Conservation (phyloP, 805 yeast species). For the Vanderwaltozyma yarrowii region DNA sequence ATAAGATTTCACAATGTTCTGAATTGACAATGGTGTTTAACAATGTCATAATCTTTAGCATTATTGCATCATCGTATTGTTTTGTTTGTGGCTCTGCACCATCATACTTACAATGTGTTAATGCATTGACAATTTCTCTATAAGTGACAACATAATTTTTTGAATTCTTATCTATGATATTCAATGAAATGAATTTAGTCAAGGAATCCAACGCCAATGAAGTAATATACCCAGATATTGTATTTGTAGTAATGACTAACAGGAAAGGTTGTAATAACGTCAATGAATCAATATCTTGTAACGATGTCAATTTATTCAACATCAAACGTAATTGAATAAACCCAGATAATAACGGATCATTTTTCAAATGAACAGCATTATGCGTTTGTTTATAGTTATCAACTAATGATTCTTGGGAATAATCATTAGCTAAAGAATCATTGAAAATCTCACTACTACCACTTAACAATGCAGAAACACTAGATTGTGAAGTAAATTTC, state of each 20-base stretch:
- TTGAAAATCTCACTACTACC: conserved; percentile 43
- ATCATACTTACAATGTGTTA: conserved; percentile 89
- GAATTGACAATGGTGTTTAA: conserved; percentile 57
- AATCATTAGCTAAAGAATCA: conserved; percentile 29
- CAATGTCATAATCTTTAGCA: conserved; percentile 66
- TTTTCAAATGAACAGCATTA: conserved; percentile 5
- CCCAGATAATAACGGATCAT: conserved; percentile 58
- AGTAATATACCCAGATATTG: conserved; percentile 77
- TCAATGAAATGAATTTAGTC: conserved; percentile 58
- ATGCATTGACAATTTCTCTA: conserved; percentile 39
- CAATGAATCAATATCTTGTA: conserved; percentile 52
- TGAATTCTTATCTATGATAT: conserved; percentile 46
- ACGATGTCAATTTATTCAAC: conserved; percentile 41
- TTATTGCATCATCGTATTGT: conserved; percentile 77
- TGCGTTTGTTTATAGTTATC: conserved; percentile 22
- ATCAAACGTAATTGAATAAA: conserved; percentile 68
- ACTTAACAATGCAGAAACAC: conserved; percentile 76
- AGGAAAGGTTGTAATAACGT: conserved; percentile 78
- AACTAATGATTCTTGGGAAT: conserved; percentile 23
- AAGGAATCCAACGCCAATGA: conserved; percentile 66
- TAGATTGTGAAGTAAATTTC: conserved; percentile 49
- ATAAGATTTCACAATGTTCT: conserved; percentile 46
- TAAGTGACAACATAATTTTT: conserved; percentile 48
- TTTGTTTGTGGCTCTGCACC: conserved; percentile 86
- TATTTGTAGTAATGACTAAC: conserved; percentile 65